phyloP scores from a whole-genome alignment of 306 rosid species.

The Sicyos baderoa region DNA sequence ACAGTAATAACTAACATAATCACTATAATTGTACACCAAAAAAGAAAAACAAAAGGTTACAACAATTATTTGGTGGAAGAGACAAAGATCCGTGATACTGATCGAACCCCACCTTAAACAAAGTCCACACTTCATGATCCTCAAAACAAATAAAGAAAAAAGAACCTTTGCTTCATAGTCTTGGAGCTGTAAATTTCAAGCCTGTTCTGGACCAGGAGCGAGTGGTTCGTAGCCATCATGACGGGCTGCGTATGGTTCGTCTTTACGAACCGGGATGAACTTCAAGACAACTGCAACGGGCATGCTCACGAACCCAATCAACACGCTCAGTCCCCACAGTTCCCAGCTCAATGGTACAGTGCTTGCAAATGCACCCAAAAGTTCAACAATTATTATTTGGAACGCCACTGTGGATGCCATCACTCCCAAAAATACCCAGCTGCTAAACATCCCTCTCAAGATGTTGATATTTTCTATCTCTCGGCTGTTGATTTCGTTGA shows the following conservation, averaged over 20 bases:
- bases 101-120: too few species aligned
- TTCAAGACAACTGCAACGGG: slow-evolving; percentile 63
- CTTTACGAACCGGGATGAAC: slow-evolving; percentile 56
- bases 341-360: slow-evolving; percentile 89
- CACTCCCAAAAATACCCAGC: slow-evolving; percentile 67
- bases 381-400: slow-evolving; percentile 69
- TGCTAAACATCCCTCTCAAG: slow-evolving; percentile 61
- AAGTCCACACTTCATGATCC: too few species aligned
- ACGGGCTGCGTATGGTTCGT: slow-evolving; percentile 27
- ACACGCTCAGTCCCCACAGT: slow-evolving; percentile 63
- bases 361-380: slow-evolving; percentile 78
- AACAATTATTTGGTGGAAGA: too few species aligned
- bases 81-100: too few species aligned
- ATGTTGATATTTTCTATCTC: slow-evolving; percentile 75
- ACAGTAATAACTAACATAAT: too few species aligned
- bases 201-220: slow-evolving; percentile 52
- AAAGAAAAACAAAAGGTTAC: too few species aligned
- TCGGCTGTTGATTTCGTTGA: slow-evolving; percentile 88
- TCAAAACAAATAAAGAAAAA: too few species aligned
- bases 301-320: slow-evolving; percentile 69
- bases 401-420: slow-evolving; percentile 48
- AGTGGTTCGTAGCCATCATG: slow-evolving; percentile 74
- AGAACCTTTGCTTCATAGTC: background rate
- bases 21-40: too few species aligned
- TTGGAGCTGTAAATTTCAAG: slow-evolving; percentile 24